phyloP scores from a whole-genome alignment of 2,329 filamentous ascomycete genomes.

The Fusarium sp. region DNA sequence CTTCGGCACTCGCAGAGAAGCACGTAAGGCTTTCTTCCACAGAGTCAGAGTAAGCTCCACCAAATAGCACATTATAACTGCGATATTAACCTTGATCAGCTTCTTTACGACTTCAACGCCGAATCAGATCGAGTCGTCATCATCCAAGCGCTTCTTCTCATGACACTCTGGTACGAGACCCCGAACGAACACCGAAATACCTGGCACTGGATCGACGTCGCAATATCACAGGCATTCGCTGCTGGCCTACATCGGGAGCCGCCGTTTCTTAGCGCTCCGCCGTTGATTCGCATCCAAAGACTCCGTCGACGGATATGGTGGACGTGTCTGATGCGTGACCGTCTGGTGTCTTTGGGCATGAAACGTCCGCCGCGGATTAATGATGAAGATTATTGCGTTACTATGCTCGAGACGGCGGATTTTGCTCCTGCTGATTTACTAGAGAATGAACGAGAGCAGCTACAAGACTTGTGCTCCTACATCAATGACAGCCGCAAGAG shows the following conservation, averaged over 20 bases:
- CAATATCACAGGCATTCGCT: constrained; percentile 89
- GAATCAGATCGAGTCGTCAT: constrained; percentile 89
- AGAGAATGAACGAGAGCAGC: neutral
- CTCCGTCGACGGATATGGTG: constrained; percentile 97
- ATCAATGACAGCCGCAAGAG: neutral
- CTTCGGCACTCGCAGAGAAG: constrained; percentile 80
- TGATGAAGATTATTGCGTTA: constrained; percentile 90
- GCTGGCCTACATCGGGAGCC: constrained; percentile 92
- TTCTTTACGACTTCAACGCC: constrained; percentile 94
- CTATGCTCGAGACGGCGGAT: constrained; percentile 84
- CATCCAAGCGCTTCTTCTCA: constrained; percentile 86
- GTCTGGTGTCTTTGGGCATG: constrained; percentile 91
- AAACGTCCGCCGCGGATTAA: constrained; percentile 90
- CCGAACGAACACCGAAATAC: constrained; percentile 96
- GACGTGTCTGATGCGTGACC: constrained; percentile 95
- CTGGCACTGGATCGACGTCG: constrained; percentile 98
- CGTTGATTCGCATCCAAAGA: constrained; percentile 70
- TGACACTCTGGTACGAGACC: constrained; percentile 98
- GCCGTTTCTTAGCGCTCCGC: constrained; percentile 76
- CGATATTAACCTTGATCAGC: constrained; percentile 54
- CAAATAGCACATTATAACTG: neutral
- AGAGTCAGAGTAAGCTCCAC: constrained; percentile 77
- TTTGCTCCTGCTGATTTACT: constrained; percentile 68
- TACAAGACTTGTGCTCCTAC: constrained; percentile 2
- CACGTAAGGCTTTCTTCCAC: constrained; percentile 87